phyloP scores from a whole-genome alignment of 1,284 basidiomycete species.

The Entoloma clypeatum region DNA sequence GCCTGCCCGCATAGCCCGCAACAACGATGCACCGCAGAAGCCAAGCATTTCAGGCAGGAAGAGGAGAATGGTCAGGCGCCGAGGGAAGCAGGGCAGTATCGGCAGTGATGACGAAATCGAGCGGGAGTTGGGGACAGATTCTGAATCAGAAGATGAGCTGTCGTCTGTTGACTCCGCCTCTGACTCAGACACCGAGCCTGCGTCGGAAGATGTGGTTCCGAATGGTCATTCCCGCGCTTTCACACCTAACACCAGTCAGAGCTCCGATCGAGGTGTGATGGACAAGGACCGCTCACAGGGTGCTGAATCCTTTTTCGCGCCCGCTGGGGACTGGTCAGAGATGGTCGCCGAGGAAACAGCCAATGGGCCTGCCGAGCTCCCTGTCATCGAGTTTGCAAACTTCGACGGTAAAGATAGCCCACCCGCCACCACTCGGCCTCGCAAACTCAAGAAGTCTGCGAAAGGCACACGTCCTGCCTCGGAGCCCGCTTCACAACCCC shows the following conservation, averaged over 20 bases:
- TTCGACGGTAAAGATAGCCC: slow-evolving; percentile 42
- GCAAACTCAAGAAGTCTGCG: slow-evolving; percentile 36
- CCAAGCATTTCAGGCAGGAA: slow-evolving; percentile 31
- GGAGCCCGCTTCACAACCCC: slow-evolving; percentile 20
- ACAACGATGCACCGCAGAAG: slow-evolving; percentile 27
- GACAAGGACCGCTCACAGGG: slow-evolving; percentile 29
- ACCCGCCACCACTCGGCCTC: slow-evolving; percentile 26
- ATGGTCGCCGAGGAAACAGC: slow-evolving; percentile 72
- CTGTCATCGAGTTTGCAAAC: slow-evolving; percentile 76
- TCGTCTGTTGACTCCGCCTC: slow-evolving; percentile 58
- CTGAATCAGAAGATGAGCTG: slow-evolving; percentile 53
- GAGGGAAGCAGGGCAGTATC: slow-evolving; percentile 52
- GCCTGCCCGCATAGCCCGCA: slow-evolving; percentile 28
- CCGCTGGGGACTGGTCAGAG: slow-evolving; percentile 68
- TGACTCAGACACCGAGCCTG: slow-evolving; percentile 65
- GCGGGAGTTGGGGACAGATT: slow-evolving; percentile 64
- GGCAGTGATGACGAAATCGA: slow-evolving; percentile 74
- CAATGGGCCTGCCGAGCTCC: slow-evolving; percentile 59
- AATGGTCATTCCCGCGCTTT: slow-evolving; percentile 48
- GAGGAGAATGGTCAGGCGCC: slow-evolving; percentile 38
- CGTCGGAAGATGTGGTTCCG: slow-evolving; percentile 53
- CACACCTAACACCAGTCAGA: slow-evolving; percentile 63
- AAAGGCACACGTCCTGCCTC: slow-evolving; percentile 25
- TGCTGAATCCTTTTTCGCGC: slow-evolving; percentile 51
- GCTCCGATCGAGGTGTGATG: slow-evolving; percentile 34